Evolutionary conservation across 805 yeast genomes (phyloP).

Genomic region (Candida palmyrensis): DNA sequence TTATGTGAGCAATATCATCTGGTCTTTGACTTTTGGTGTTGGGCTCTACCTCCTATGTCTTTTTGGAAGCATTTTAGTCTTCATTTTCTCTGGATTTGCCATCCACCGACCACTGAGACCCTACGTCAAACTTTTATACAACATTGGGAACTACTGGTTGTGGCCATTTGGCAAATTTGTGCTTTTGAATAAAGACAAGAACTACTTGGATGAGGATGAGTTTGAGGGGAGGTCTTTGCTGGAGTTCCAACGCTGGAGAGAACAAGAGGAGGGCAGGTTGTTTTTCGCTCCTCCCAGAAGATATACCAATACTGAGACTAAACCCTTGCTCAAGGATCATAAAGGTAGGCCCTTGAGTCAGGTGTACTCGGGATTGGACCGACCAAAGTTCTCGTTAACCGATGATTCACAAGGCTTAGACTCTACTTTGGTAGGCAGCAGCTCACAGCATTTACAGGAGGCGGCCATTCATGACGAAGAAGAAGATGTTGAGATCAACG

Average conservation of each 20-base stretch:
- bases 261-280: conserved; percentile 66
- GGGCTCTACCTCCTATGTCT: conserved; percentile 51
- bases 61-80: conserved; percentile 42
- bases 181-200: conserved; percentile 68
- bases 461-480: conserved; percentile 9
- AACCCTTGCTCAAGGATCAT: conserved; percentile 38
- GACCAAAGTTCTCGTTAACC: conserved; percentile 5
- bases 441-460: too few relatives aligned
- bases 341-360: conserved; percentile 37
- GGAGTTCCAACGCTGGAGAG: conserved; percentile 87
- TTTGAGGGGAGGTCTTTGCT: conserved; percentile 81
- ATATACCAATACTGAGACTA: conserved; percentile 23
- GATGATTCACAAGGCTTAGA: conserved; percentile 2
- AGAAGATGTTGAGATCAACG: conserved; percentile 13
- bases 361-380: conserved; percentile 28
- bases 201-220: conserved; percentile 80
- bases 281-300: conserved; percentile 70
- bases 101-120: conserved; percentile 47
- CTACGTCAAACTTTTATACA: conserved; percentile 57
- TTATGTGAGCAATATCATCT: conserved; percentile 59
- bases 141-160: conserved; percentile 65
- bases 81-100: conserved; percentile 37
- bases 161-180: conserved; percentile 91
- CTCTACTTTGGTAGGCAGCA: too few relatives aligned
- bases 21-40: conserved; percentile 74